A percentile compares a stretch with the other conserved stretches of the same genome.
These are phyloP conservation scores for Pulveroboletus ravenelii DNA, from an alignment of 768 basidiomycete genomes.

Conservation along the genomic window DNA sequence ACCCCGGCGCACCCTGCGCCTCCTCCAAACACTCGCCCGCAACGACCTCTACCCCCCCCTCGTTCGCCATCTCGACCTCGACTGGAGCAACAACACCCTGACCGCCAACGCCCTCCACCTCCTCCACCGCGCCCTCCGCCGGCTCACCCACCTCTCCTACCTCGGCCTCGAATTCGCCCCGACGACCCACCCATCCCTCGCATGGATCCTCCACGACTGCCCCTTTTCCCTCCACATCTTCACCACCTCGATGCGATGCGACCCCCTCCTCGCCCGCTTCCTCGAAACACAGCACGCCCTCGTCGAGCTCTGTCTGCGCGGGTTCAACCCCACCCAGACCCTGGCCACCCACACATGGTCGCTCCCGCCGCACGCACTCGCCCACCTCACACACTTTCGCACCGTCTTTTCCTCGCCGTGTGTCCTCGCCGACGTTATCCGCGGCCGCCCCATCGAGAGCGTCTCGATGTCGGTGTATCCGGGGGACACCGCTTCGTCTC, in stretches of 20 bases:
- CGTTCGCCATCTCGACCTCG: slow-evolving; percentile 46
- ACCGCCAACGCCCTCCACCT: slow-evolving; percentile 48
- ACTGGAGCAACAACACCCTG: slow-evolving; percentile 35
- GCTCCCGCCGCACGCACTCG: slow-evolving; percentile 46
- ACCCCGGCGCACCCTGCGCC: slow-evolving; percentile 29
- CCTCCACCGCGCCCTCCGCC: slow-evolving; percentile 40
- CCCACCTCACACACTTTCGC: slow-evolving; percentile 45
- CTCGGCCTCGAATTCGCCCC: slow-evolving; percentile 49
- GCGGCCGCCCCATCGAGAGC: slow-evolving; percentile 43
- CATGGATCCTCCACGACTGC: slow-evolving; percentile 47
- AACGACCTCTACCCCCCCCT: slow-evolving; percentile 35
- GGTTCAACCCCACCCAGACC: slow-evolving; percentile 46
- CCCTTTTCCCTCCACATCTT: slow-evolving; percentile 44
- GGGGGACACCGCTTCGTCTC: slow-evolving; percentile 40
- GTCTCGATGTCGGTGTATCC: slow-evolving; percentile 53
- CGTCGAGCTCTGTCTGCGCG: slow-evolving; percentile 51
- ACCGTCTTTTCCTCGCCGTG: slow-evolving; percentile 48
- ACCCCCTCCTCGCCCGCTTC: slow-evolving; percentile 43
- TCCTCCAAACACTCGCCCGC: slow-evolving; percentile 38
- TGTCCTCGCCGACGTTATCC: slow-evolving; percentile 42
- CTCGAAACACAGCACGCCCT: slow-evolving; percentile 47
- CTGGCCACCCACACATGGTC: too few relatives aligned
- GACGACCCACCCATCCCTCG: slow-evolving; percentile 34
- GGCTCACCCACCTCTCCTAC: slow-evolving; percentile 35
- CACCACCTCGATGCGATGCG: slow-evolving; percentile 55